Evolutionary conservation across 75 land plant genomes (phyloP), one percentile per base, ranked within the genome.

Genomic region (Cunninghamia lanceolata): DNA sequence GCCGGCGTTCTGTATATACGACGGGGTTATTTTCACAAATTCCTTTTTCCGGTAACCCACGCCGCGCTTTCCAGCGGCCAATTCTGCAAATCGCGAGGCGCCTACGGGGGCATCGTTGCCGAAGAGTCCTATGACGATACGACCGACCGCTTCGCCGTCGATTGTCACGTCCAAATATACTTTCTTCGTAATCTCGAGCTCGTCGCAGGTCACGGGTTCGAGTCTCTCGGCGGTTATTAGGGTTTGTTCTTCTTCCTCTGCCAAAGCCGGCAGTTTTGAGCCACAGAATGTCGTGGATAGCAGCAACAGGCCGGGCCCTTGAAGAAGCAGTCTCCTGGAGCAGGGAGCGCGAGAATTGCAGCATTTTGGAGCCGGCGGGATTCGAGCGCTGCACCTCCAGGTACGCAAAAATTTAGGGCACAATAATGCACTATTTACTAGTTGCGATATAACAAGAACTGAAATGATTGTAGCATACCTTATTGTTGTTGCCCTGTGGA

Each of bases 1-100:
- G 3, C 99, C 99, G 4, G 90, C 95, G 82, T 98, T 96, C 82
- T 98, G 99, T 10, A 96, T 90, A 85, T 95, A 98, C 70, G 86
- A 90, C 45, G 92, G 92, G 86, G 90, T 92, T 85, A 98, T 95
- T 76, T 93, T 98, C 43, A 90, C 85, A 86, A 98, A 98, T 88
- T 98, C 99, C 74, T 96, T 96, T 84, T 92, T 91, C 54, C 96
- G 76, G 90, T 98, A 98, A 39, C 96, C 93, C 30, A 95, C 85
- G 0, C 99, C 99, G 15, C 92, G 91, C 39, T 86, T 71, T 34
- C 99, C 99, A 13, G 84, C 86, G 2, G 91, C 93, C 7, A 98
- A 91, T 53, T 89, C 86, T 32, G 88, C 85, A 85, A 98, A 98
- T 47, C 99, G 88, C 53, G 93, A 76, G n/a, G 94, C 92, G 30